Evolutionary conservation across 371 early-diverging fungal species (phyloP), one percentile per base, ranked within the genome.

Genomic region (Rhizopus arrhizus): DNA sequence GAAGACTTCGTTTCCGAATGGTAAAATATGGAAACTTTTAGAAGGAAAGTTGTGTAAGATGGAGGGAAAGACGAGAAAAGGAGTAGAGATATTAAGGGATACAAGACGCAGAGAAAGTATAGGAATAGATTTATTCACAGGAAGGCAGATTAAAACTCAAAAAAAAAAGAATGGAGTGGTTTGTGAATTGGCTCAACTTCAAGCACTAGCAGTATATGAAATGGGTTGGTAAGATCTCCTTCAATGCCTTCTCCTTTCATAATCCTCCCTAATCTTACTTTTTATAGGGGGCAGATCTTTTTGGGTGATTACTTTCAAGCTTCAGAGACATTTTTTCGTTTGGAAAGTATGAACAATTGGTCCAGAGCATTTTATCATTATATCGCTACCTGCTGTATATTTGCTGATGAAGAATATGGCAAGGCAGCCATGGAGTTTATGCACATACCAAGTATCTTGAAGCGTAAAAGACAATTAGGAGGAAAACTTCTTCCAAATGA

Each of bases 351-450:
- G 73, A 80, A 75, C 55, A 77, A 77, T 28, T 80, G 81, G 81
- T 77, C 77, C 3, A 73, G 74, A 16, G 81, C 81, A 3, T 80
- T 80, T 43, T 80, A 80, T 47, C 80, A 77, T 28, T 80, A 80
- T 31, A 80, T 80, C 56, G 78, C 78, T n/a, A 75, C 81, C 0
- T 80, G 81, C 22, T 80, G 81, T 52, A 73, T 80, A 74, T 80
- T 75, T 74, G 78, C 74, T 5, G 70, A 80, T 45, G 78, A 75
- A 53, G 76, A 77, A 54, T 80, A 77, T 41, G 81, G 75, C 31
- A 77, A 80, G 58, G 70, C 78, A 9, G 75, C 78, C 4, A 48
- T 72, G 5, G 78, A 80, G 49, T 80, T 73, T 35, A 67, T 74
- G 55, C 71, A 80, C 28, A 75, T 80, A 13, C 75, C 76, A 0